Base-by-base conservation (phyloP, 1,284 basidiomycete species). In the Xanthoconium separans region DNA sequence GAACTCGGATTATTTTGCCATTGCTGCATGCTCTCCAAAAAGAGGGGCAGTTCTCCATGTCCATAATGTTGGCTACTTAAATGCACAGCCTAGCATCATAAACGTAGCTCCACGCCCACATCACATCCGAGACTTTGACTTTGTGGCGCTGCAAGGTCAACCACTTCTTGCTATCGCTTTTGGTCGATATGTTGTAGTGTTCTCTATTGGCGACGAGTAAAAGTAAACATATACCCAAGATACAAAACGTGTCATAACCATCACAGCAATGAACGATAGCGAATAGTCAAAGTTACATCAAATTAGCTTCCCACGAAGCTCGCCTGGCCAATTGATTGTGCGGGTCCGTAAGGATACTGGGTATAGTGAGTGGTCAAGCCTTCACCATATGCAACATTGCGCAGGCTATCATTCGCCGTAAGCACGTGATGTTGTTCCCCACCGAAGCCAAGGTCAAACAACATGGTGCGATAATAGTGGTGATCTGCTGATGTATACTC, bases 111-210 rank as follows among this genome's bases (percentile, higher is more conserved):
- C 81, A 24, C 77, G 78, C 24, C 89, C 89, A 18, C 79, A 85
- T 65, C 76, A 77, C 55, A 75, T 91, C 37, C 77, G 80, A 45
- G 85, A 89, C 64, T 89, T 92, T 62, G 89, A 91, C 71, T 92
- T 90, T 71, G 67, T 91, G 49, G 75, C 78, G 10, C 60, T 76
- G 34, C 71, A 71, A 31, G 79, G 81, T 31, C 82, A 83, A 56
- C 81, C 85, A 50, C 73, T 83, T 42, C 77, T 92, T 53, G 88
- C 78, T 3, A 83, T 82, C 6, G 87, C 84, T 15, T 76, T 87
- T 20, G 85, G 85, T 40, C 71, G 75, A 51, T 78, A 79, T 50
- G 70, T 90, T 18, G 63, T 71, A 18, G 69, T 82, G 45, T 80
- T 82, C 56, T 69, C 75, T 44, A 76, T 84, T 56, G 79, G 77